Percentiles rank a stretch among this genome's conserved stretches.
Evolutionary conservation across 2,329 filamentous ascomycete species (phyloP).

Genomic region (Xenoacremonium recifei): DNA sequence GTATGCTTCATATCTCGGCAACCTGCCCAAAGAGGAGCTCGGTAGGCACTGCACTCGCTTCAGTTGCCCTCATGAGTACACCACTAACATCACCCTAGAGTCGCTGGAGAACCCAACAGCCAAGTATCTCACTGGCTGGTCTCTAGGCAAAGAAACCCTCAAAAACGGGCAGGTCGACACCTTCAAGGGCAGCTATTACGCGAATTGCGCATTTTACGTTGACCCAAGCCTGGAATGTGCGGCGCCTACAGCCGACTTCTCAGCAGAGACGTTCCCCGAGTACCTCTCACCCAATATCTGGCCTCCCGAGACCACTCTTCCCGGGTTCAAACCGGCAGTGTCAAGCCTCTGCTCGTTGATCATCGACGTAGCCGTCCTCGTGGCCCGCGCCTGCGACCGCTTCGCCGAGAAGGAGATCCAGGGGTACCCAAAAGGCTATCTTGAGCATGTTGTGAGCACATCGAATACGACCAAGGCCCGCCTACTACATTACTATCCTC

Average conservation of each 20-base stretch:
- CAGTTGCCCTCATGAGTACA: not conserved
- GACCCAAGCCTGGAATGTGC: constrained; percentile 61
- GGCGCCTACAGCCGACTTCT: constrained; percentile 57
- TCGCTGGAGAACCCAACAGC: constrained; percentile 58
- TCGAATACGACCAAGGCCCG: constrained; percentile 90
- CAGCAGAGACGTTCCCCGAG: constrained; percentile 69
- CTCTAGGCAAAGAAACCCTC: constrained; percentile 76
- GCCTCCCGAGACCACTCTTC: constrained; percentile 68
- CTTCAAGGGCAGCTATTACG: constrained; percentile 80
- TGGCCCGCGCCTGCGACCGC: constrained; percentile 84
- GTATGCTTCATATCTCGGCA: constrained; percentile 85
- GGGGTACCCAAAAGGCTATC: constrained; percentile 73
- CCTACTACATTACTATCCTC: constrained; percentile 89
- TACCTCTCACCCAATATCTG: constrained; percentile 90
- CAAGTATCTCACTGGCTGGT: constrained; percentile 73
- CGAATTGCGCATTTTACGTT: constrained; percentile 78
- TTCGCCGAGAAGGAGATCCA: constrained; percentile 79
- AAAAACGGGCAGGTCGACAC: constrained; percentile 77
- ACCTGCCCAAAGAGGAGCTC: constrained; percentile 69
- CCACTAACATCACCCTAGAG: constrained; percentile 28
- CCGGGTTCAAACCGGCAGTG: constrained; percentile 72
- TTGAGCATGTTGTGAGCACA: constrained; percentile 82
- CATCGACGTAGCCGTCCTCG: constrained; percentile 84
- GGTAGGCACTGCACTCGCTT: constrained; percentile 51
- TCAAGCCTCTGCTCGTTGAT: constrained; percentile 78